These are phyloP conservation scores for Plasmodium falciparum DNA, from an alignment of 169 alveolate genomes.

Conservation along the genomic window DNA sequence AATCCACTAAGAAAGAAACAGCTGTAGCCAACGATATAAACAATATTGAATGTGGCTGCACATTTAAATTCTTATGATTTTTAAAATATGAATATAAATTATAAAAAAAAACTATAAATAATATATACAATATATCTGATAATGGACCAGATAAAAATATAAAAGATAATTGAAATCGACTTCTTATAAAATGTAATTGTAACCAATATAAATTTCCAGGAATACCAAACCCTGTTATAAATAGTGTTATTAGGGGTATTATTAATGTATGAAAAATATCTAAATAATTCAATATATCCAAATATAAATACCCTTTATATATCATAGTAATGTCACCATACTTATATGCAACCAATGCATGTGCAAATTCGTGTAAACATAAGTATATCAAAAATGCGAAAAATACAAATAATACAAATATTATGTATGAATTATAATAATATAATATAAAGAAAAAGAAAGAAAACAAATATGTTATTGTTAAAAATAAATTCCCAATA, in stretches of 20 bases:
- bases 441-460: constrained; percentile 59
- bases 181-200: constrained; percentile 65
- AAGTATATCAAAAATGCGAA: constrained; percentile 59
- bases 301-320: constrained; percentile 67
- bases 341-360: constrained; percentile 61
- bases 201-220: constrained; percentile 77
- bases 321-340: constrained; percentile 74
- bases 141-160: constrained; percentile 73
- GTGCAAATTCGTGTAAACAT: constrained; percentile 75
- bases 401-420: constrained; percentile 53
- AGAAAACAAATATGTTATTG: constrained; percentile 62
- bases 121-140: constrained; percentile 54
- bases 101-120: constrained; percentile 52
- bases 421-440: constrained; percentile 52
- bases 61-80: constrained; percentile 49
- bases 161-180: constrained; percentile 62
- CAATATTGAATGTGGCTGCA: constrained; percentile 34
- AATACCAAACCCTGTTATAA: constrained; percentile 64
- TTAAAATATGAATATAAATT: constrained; percentile 39
- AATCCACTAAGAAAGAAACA: constrained; percentile 64
- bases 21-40: constrained; percentile 68
- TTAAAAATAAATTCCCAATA: constrained; percentile 64
- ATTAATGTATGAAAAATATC: constrained; percentile 61
- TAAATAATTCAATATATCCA: constrained; percentile 60
- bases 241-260: constrained; percentile 43